phyloP scores from a whole-genome alignment of 768 basidiomycete species.

The Mycena alexandri region DNA sequence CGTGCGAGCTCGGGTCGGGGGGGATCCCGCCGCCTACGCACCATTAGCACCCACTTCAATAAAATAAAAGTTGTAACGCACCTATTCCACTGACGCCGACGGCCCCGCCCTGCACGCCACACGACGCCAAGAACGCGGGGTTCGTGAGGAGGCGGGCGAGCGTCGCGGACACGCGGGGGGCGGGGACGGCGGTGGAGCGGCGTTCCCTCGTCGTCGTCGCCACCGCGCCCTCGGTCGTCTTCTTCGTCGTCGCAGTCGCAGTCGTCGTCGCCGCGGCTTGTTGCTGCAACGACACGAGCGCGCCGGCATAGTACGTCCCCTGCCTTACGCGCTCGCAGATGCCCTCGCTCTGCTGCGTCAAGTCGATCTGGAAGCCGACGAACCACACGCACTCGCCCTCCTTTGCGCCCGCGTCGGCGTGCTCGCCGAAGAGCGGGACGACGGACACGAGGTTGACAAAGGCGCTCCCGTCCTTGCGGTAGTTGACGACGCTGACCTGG shows the following conservation, averaged over 20 bases:
- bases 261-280: not conserved
- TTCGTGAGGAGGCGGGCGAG: slow-evolving; percentile 21
- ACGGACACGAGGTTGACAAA: slow-evolving; percentile 95
- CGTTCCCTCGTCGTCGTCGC: not conserved
- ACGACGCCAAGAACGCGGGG: slow-evolving; percentile 22
- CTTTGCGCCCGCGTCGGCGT: slow-evolving; percentile 60
- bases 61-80: not conserved
- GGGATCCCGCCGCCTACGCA: slow-evolving; percentile 30
- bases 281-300: slow-evolving; percentile 3
- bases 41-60: too few species aligned
- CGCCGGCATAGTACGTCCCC: slow-evolving; percentile 56
- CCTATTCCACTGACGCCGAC: not conserved
- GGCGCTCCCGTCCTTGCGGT: slow-evolving; percentile 83
- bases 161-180: slow-evolving; percentile 15
- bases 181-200: slow-evolving; percentile 12
- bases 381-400: slow-evolving; percentile 84
- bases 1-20: slow-evolving; percentile 53
- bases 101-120: slow-evolving; percentile 13
- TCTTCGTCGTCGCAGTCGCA: not conserved
- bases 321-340: slow-evolving; percentile 85
- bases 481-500: slow-evolving; percentile 90
- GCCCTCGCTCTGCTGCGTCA: slow-evolving; percentile 86
- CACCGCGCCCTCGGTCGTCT: not conserved
- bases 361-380: slow-evolving; percentile 96
- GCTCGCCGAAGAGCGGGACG: slow-evolving; percentile 84